phyloP scores from a whole-genome alignment of 345 rosid species.

The Cardiospermum halicacabum region DNA sequence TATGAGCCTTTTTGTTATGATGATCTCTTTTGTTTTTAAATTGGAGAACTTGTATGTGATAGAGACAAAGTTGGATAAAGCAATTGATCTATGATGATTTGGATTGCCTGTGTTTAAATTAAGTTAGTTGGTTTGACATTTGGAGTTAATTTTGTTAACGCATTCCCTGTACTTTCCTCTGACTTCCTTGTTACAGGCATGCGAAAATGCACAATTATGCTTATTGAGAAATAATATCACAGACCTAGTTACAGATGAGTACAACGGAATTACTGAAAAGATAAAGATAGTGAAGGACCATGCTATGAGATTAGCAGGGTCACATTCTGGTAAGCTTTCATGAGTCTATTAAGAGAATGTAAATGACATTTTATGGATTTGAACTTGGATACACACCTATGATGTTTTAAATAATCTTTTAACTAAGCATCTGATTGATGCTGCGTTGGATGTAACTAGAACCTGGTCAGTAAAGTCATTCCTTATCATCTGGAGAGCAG shows the following conservation, averaged over 20 bases:
- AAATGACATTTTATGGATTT: background rate
- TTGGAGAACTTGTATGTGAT: background rate
- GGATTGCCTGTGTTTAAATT: background rate
- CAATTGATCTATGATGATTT: background rate
- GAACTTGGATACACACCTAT: background rate
- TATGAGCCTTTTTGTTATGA: background rate
- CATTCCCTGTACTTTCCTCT: background rate
- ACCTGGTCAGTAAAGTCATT: background rate
- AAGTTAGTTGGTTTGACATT: background rate
- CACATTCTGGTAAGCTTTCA: constrained; percentile 49
- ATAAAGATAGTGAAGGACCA: constrained; percentile 44
- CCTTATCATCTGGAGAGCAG: background rate
- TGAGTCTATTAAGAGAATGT: background rate
- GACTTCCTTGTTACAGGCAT: constrained; percentile 40
- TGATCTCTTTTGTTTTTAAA: background rate
- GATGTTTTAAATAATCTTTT: background rate
- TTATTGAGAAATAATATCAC: constrained; percentile 27
- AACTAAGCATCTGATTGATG: background rate
- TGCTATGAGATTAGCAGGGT: constrained; percentile 39
- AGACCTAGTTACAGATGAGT: constrained; percentile 21
- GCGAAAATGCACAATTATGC: constrained; percentile 48
- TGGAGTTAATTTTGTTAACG: background rate
- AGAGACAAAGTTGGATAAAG: background rate
- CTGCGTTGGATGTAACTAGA: background rate
- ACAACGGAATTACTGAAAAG: constrained; percentile 21